phyloP scores from a whole-genome alignment of 441 rosid species.

The Erysimum cheiri region DNA sequence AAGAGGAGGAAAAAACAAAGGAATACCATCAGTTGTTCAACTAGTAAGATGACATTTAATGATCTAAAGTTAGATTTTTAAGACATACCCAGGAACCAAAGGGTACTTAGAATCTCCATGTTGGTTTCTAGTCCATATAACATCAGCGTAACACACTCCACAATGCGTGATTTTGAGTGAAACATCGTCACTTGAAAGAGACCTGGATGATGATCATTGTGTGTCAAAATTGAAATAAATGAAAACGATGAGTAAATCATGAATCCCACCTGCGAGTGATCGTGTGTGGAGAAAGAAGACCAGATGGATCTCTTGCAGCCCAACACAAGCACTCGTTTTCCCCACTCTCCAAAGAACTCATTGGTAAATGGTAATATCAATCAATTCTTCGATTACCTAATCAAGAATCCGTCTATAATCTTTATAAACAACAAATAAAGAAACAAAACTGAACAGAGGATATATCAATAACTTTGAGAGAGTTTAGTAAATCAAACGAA shows the following conservation, averaged over 20 bases:
- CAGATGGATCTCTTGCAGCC: conserved; percentile 87
- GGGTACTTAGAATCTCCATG: conserved; percentile 74
- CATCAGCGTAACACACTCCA: conserved; percentile 92
- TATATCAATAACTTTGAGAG: not conserved
- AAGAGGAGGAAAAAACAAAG: not conserved
- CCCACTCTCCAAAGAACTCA: conserved; percentile 35
- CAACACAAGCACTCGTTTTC: conserved; percentile 65
- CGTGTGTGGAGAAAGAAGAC: conserved; percentile 70
- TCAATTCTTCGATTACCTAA: conserved; percentile 15
- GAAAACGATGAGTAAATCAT: not conserved
- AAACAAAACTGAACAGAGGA: not conserved
- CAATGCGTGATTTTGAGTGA: conserved; percentile 85
- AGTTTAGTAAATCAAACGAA: not conserved
- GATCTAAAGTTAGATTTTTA: conserved; percentile 6
- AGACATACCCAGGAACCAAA: conserved; percentile 83
- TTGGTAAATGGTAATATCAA: not conserved
- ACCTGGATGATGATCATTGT: conserved; percentile 47
- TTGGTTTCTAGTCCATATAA: conserved; percentile 69
- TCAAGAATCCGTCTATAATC: not conserved
- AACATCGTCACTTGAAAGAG: conserved; percentile 66
- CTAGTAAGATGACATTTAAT: not conserved
- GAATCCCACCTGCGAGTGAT: conserved; percentile 68
- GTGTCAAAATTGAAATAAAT: not conserved
- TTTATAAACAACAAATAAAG: not conserved
- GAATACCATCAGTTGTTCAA: not conserved